A percentile compares a stretch with the other conserved stretches of the same genome.
These are phyloP conservation scores for Saposhnikovia divaricata DNA, from an alignment of 129 eudicot genomes.

Conservation along the genomic window DNA sequence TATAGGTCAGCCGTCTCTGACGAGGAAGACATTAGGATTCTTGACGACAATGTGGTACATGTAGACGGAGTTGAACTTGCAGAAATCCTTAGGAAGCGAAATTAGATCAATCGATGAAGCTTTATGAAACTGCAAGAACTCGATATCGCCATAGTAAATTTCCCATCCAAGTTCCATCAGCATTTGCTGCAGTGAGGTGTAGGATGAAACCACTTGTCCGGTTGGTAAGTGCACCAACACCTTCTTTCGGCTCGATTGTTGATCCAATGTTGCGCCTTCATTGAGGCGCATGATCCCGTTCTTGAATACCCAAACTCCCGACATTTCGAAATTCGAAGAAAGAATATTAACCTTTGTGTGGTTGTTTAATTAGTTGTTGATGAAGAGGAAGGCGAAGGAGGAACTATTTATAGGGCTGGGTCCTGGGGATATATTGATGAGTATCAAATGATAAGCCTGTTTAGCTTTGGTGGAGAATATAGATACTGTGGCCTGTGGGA, in stretches of 20 bases:
- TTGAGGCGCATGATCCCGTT: slow-evolving; percentile 1
- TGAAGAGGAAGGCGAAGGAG: not conserved
- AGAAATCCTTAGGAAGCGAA: not conserved
- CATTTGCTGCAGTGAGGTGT: slow-evolving; percentile 22
- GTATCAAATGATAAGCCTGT: not conserved
- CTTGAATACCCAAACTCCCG: slow-evolving; percentile 13
- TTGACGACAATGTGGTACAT: slow-evolving; percentile 5
- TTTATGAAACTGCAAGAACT: slow-evolving; percentile 1
- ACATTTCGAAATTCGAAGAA: not conserved
- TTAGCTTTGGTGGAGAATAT: not conserved
- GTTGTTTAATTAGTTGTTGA: not conserved
- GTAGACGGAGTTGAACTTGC: slow-evolving; percentile 1
- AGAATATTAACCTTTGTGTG: no score
- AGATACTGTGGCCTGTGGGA: slow-evolving; percentile 7
- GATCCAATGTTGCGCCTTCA: not conserved
- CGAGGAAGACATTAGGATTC: not conserved
- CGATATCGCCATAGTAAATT: slow-evolving; percentile 3
- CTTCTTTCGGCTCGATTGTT: slow-evolving; percentile 15
- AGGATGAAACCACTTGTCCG: slow-evolving; percentile 29
- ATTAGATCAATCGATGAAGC: not conserved
- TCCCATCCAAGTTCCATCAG: slow-evolving; percentile 13
- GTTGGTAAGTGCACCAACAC: slow-evolving; percentile 30
- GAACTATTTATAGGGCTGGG: not conserved
- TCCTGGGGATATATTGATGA: not conserved
- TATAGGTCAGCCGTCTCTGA: not conserved